Base-by-base conservation (phyloP, 2,329 filamentous ascomycete species). In the Penicillium sp. region DNA sequence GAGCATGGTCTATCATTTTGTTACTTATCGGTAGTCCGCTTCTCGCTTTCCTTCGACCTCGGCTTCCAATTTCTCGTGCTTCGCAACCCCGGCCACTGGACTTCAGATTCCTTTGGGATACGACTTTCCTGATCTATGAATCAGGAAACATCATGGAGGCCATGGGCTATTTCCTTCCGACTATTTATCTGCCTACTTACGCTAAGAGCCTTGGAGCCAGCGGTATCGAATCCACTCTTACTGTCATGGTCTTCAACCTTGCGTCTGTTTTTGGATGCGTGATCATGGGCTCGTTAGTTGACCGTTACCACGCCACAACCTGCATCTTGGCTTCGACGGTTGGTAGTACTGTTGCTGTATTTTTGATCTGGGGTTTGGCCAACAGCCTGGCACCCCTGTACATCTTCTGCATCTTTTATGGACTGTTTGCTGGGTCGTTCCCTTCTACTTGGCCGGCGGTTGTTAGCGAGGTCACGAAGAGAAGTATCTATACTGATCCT, bases 341-440 rank as follows among this genome's bases (percentile, higher is more conserved):
- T 25, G 77, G 77, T 56, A 76, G 58, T 25, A 73, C 69, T 1
- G 31, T 77, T 4, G 75, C 75, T 0, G 71, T 77, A 0, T 79
- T 81, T 53, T 59, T 77, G 51, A 59, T 78, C 45, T 83, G 80
- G 80, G 80, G 79, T 0, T 66, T 81, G 23, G 71, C 78, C 0
- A 68, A 69, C 2, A 72, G 68, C 64, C 4, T 83, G 65, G 72
- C 50, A 14, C 75, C 58, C 0, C 64, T 83, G 1, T 69, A 68
- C 25, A 56, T 75, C 4, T 81, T 80, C 53, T 69, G 71, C 1
- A 56, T 79, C 2, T 53, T 76, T 0, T 80, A 80, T 54, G 78
- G 78, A n/a, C 71, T 79, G 31, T 79, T 78, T 41, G 77, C 72
- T 0, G 74, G 75, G 0, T 75, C 75, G 0, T 79, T 74, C 48